Evolutionary conservation across 2,329 filamentous ascomycete species (phyloP).

Genomic region (Grosmannia penicillata): DNA sequence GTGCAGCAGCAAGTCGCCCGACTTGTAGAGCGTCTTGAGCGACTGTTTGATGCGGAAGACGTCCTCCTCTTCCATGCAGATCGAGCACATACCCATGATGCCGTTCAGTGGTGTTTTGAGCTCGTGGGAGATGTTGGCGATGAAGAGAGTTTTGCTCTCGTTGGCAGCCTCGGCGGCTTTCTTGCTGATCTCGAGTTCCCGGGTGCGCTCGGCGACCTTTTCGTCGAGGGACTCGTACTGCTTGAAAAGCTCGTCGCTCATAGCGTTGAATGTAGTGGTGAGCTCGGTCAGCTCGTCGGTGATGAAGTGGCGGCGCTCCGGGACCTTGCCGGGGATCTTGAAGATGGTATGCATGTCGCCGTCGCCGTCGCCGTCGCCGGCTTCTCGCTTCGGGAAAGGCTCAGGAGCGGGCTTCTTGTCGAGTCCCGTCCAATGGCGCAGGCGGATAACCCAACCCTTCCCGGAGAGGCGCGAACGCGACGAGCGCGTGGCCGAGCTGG

Average conservation of each 20-base stretch:
- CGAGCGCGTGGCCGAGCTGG: constrained; percentile 24
- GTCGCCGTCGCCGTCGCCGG: constrained; percentile 21
- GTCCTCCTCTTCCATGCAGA: constrained; percentile 86
- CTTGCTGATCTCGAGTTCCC: constrained; percentile 76
- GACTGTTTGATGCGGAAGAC: constrained; percentile 64
- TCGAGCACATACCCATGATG: constrained; percentile 84
- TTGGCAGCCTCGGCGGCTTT: constrained; percentile 89
- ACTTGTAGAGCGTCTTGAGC: constrained; percentile 78
- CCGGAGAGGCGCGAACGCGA: constrained; percentile 28
- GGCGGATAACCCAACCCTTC: constrained; percentile 22
- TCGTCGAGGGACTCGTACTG: constrained; percentile 78
- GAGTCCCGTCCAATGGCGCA: constrained; percentile 16
- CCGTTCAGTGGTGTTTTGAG: constrained; percentile 92
- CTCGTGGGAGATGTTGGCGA: constrained; percentile 81
- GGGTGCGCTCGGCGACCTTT: constrained; percentile 68
- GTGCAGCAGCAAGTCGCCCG: constrained; percentile 69
- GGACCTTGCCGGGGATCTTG: constrained; percentile 74
- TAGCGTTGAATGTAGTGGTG: constrained; percentile 77
- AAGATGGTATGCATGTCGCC: constrained; percentile 48
- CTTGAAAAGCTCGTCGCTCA: constrained; percentile 78
- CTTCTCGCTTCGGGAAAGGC: constrained; percentile 11
- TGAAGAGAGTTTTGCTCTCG: constrained; percentile 93
- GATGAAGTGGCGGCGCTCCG: constrained; percentile 57
- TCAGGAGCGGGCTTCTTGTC: constrained; percentile 14
- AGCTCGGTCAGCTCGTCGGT: constrained; percentile 78